Evolutionary conservation across 768 basidiomycete genomes (phyloP), one percentile per base, ranked within the genome.

Genomic region (Dictyophora rubrovolvata): DNA sequence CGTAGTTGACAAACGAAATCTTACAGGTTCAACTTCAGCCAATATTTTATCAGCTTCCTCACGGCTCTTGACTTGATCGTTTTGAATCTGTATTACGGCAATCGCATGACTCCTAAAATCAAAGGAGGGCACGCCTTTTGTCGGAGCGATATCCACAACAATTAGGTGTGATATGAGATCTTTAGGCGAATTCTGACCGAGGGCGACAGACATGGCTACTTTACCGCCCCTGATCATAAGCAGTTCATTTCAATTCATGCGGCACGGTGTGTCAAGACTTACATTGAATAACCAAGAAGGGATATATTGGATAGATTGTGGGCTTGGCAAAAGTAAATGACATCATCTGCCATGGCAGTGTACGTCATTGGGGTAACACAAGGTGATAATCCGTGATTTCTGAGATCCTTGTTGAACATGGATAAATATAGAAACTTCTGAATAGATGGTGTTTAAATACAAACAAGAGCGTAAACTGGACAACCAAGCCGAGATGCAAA

Each of bases 231-330:
- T 92, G n/a, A 59, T n/a, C n/a, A 28, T 28, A 28, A 28, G 7
- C 28, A 7, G 7, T 7, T 7, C 7, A 7, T 3, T 3, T 28
- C 28, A 28, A 7, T 3, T 28, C 7, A 7, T 3, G 2, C 7
- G 28, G 7, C 2, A 7, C 7, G 28, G 7, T 28, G 28, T 7
- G 7, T 28, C 8, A 7, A 23, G 46, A 73, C 86, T 56, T 63
- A 92, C 93, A 97, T 93, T 1, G 92, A 94, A 68, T 96, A 93
- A 0, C 93, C 93, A 2, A 95, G 73, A 3, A 96, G 76, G 1
- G 87, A 81, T n/a, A 93, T 78, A 17, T 86, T 74, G 1, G 74
- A 73, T 46, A 90, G 68, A 0, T 73, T 72, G 52, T 81, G 79
- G 35, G 74, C 71, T 17, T 73, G 65, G 60, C 88, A 78, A 66